These are phyloP conservation scores for Limonium bicolor DNA, from an alignment of 148 eudicot genomes.

Conservation along the genomic window DNA sequence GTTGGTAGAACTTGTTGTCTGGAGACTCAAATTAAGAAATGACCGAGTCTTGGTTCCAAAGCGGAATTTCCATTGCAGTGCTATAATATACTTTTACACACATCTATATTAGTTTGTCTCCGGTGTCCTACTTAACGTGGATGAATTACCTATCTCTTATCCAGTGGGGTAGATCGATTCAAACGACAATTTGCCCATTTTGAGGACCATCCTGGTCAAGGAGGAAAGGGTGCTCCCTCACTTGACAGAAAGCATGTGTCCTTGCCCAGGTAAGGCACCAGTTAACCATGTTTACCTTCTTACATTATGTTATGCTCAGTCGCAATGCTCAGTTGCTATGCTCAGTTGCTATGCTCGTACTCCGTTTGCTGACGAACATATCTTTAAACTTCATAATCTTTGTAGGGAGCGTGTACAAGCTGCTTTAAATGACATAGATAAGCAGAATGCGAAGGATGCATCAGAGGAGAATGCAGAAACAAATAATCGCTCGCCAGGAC, in stretches of 20 bases:
- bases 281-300: neutral
- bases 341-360: neutral
- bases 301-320: neutral
- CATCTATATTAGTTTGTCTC: neutral
- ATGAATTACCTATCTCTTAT: slow-evolving; percentile 3
- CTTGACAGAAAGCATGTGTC: slow-evolving; percentile 82
- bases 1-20: too few species aligned
- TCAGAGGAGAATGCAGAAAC: slow-evolving; percentile 18
- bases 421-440: slow-evolving; percentile 25
- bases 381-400: neutral
- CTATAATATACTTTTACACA: neutral
- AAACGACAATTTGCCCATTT: slow-evolving; percentile 84
- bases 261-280: slow-evolving; percentile 55
- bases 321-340: neutral
- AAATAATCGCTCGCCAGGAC: slow-evolving; percentile 32
- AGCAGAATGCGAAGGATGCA: slow-evolving; percentile 14
- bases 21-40: too few species aligned
- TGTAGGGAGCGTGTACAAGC: slow-evolving; percentile 61
- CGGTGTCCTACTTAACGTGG: neutral
- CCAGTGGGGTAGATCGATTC: slow-evolving; percentile 83
- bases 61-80: neutral
- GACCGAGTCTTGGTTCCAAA: neutral
- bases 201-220: slow-evolving; percentile 62
- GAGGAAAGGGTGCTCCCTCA: slow-evolving; percentile 55
- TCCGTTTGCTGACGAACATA: neutral